Conservation (phyloP, 345 rosid genomes). For the Pistacia integerrima region DNA sequence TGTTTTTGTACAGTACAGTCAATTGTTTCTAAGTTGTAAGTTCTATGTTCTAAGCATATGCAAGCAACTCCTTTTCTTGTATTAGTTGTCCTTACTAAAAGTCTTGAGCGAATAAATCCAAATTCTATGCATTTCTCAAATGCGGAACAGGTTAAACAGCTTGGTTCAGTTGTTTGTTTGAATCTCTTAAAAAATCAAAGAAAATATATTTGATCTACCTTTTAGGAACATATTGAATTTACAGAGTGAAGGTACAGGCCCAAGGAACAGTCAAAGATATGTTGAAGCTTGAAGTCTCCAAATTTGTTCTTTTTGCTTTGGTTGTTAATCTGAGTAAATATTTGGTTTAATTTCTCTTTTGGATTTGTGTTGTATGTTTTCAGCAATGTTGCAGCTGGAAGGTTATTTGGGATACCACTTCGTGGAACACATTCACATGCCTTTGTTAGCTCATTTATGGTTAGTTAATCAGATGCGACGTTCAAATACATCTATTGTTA, state of each 20-base stretch:
- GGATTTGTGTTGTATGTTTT: conserved; percentile 17
- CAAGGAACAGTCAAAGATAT: neutral
- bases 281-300: neutral
- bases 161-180: neutral
- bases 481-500: neutral
- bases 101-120: neutral
- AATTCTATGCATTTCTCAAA: neutral
- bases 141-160: neutral
- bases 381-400: conserved; percentile 97
- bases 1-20: neutral
- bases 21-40: conserved; percentile 7
- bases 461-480: conserved; percentile 29
- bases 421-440: conserved; percentile 99
- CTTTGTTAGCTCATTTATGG: conserved; percentile 98
- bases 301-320: conserved; percentile 3
- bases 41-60: neutral
- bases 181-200: neutral
- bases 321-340: conserved; percentile 9
- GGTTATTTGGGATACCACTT: conserved; percentile 88
- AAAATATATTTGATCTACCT: conserved; percentile 3
- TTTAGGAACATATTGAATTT: neutral
- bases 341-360: conserved; percentile 10
- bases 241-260: neutral
- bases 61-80: neutral
- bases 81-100: neutral